Percentiles rank a stretch among this genome's conserved stretches.
phyloP scores from a whole-genome alignment of 495 filamentous ascomycete genomes.

The Aspergillus incahuasiensis region DNA sequence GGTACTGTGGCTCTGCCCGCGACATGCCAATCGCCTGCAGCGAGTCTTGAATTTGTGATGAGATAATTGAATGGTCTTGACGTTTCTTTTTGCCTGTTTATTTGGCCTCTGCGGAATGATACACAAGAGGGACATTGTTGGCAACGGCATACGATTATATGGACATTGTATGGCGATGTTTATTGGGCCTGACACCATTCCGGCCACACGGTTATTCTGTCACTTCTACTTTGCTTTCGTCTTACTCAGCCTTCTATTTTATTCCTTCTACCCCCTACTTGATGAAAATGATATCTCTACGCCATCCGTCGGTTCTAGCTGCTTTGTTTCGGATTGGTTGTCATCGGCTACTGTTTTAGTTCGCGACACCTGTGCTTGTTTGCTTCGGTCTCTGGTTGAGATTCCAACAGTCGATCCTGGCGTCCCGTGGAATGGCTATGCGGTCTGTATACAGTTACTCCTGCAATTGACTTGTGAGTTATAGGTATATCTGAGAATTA shows the following conservation, averaged over 20 bases:
- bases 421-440: constrained; percentile 13
- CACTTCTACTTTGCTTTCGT: constrained; percentile 15
- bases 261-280: constrained; percentile 8
- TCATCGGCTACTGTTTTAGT: background rate
- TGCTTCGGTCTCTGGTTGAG: constrained; percentile 13
- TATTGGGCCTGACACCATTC: constrained; percentile 23
- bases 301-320: constrained; percentile 3
- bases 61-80: constrained; percentile 40
- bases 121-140: constrained; percentile 38
- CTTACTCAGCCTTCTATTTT: constrained; percentile 11
- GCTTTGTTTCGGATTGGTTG: background rate
- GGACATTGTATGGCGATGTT: constrained; percentile 24
- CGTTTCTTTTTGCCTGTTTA: constrained; percentile 40
- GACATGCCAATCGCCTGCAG: constrained; percentile 35
- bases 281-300: constrained; percentile 33
- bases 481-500: background rate
- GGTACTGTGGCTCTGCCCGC: constrained; percentile 10
- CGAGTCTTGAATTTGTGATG: constrained; percentile 41
- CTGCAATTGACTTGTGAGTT: constrained; percentile 1
- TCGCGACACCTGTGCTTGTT: background rate
- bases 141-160: constrained; percentile 25
- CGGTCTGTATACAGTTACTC: constrained; percentile 8
- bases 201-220: constrained; percentile 16
- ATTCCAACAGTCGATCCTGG: constrained; percentile 9
- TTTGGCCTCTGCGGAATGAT: constrained; percentile 35